Evolutionary conservation across 495 filamentous ascomycete species (phyloP).

Genomic region (Cairneyella variabilis): DNA sequence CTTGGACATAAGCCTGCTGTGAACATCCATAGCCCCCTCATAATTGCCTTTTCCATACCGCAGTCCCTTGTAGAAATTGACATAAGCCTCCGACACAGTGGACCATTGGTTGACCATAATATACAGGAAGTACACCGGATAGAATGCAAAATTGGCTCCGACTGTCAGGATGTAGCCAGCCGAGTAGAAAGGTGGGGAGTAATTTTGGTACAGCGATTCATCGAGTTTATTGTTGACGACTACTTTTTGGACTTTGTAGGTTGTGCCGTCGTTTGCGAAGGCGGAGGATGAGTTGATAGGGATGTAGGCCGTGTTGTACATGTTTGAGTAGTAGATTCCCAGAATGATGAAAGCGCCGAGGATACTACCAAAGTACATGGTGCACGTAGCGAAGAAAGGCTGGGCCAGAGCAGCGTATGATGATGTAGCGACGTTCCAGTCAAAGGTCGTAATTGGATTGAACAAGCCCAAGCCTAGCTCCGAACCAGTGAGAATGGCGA

Average conservation of each 20-base stretch:
- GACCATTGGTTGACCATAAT: conserved; percentile 49
- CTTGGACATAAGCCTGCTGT: conserved; percentile 56
- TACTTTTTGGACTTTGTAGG: conserved; percentile 51
- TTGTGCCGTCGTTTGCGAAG: conserved; percentile 52
- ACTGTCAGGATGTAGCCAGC: conserved; percentile 57
- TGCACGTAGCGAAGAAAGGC: conserved; percentile 33
- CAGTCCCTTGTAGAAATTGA: conserved; percentile 41
- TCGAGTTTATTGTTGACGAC: conserved; percentile 53
- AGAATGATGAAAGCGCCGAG: conserved; percentile 49
- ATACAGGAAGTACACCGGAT: conserved; percentile 53
- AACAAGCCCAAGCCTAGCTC: conserved; percentile 55
- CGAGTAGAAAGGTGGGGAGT: conserved; percentile 60
- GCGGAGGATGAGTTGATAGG: conserved; percentile 52
- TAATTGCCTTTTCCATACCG: conserved; percentile 42
- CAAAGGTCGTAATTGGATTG: conserved; percentile 52
- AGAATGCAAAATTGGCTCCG: conserved; percentile 56
- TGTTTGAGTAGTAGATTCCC: conserved; percentile 48
- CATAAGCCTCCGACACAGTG: conserved; percentile 3
- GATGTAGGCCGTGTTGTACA: conserved; percentile 48
- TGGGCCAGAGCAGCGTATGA: conserved; percentile 30
- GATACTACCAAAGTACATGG: conserved; percentile 53
- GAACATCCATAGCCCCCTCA: conserved; percentile 62
- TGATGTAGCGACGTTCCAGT: conserved; percentile 57
- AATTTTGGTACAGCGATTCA: conserved; percentile 44
- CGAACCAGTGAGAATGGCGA: conserved; percentile 66